Percentiles rank a stretch among this genome's conserved stretches.
Evolutionary conservation across 1,284 basidiomycete genomes (phyloP).

Genomic region (Cutaneotrichosporon cyanovorans): DNA sequence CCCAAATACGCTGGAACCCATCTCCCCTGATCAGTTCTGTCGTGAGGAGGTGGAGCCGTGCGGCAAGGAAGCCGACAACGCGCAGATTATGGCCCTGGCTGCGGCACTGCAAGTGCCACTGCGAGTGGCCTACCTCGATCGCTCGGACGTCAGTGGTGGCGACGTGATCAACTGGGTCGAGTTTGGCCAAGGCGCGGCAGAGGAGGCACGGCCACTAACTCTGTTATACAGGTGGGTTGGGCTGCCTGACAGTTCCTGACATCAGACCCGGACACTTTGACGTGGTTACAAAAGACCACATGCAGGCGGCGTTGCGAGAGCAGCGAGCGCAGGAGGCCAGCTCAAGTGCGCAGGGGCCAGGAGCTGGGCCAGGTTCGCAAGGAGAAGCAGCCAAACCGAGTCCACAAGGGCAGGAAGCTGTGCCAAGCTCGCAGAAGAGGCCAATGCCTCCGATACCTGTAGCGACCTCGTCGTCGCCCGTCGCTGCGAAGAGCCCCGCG

Average conservation of each 20-base stretch:
- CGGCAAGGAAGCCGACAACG: conserved; percentile 81
- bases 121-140: conserved; percentile 71
- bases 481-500: no score
- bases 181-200: conserved; percentile 49
- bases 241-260: conserved; percentile 3
- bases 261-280: conserved; percentile 68
- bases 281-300: conserved; percentile 50
- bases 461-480: no score
- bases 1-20: conserved; percentile 57
- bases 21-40: conserved; percentile 62
- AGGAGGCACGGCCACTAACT: conserved; percentile 46
- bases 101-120: conserved; percentile 62
- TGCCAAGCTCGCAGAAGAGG: no score
- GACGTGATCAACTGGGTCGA: conserved; percentile 54
- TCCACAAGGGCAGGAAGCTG: no score
- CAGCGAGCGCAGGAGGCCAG: not conserved
- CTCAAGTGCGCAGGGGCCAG: no score
- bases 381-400: no score
- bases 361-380: no score
- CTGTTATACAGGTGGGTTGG: conserved; percentile 64
- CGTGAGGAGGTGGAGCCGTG: conserved; percentile 67
- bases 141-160: conserved; percentile 44
- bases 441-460: no score
- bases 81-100: conserved; percentile 71
- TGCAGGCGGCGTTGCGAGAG: not conserved